Percentiles rank a stretch among this genome's conserved stretches.
Evolutionary conservation across 805 yeast species (phyloP).

Genomic region (Zygoascus biomembranicola): DNA sequence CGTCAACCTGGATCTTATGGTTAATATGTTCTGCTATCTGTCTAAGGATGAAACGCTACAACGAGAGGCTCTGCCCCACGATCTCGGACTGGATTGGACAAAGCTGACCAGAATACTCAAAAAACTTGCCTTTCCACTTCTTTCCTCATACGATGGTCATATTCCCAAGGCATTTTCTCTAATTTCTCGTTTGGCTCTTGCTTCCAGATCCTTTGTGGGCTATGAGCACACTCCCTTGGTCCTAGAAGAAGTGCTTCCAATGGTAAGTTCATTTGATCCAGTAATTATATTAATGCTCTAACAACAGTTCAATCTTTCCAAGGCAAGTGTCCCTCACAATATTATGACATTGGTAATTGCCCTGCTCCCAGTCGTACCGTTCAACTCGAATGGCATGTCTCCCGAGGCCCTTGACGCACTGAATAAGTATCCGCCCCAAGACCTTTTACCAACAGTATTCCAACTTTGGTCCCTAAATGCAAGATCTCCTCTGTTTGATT

Average conservation of each 20-base stretch:
- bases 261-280: constrained; percentile 10
- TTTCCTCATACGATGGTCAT: constrained; percentile 15
- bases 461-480: constrained; percentile 61
- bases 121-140: constrained; percentile 16
- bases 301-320: constrained; percentile 10
- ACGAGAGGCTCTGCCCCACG: constrained; percentile 28
- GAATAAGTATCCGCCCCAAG: constrained; percentile 29
- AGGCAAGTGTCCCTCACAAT: constrained; percentile 19
- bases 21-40: constrained; percentile 51
- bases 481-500: constrained; percentile 45
- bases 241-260: constrained; percentile 22
- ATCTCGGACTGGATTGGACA: constrained; percentile 45
- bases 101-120: constrained; percentile 34
- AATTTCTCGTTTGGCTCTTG: constrained; percentile 17
- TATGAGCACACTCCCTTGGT: constrained; percentile 15
- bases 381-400: constrained; percentile 4
- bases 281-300: background rate
- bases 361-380: constrained; percentile 16
- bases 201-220: constrained; percentile 20
- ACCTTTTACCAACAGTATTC: constrained; percentile 59
- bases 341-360: constrained; percentile 14
- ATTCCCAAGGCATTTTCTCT: constrained; percentile 11
- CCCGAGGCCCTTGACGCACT: background rate
- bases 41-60: constrained; percentile 36
- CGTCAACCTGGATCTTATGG: constrained; percentile 50